A percentile compares a stretch with the other conserved stretches of the same genome.
These are phyloP conservation scores for Backusella tarrabulga DNA, from an alignment of 192 early-diverging fungal species.

Conservation along the genomic window DNA sequence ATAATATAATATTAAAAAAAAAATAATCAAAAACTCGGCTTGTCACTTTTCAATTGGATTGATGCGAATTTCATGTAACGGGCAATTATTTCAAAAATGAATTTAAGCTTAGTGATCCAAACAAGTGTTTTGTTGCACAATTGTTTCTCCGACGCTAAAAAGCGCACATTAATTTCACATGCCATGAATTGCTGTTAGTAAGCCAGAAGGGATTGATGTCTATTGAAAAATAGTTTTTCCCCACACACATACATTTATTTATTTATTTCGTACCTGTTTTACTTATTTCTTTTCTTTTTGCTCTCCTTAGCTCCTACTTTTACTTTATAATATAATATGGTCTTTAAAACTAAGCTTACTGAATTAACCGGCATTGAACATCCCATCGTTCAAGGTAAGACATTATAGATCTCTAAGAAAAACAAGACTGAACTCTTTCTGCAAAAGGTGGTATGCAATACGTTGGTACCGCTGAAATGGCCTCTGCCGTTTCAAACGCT, in stretches of 20 bases:
- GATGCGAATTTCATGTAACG: too few relatives aligned
- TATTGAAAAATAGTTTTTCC: background rate
- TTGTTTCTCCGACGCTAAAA: background rate
- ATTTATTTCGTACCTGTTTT: background rate
- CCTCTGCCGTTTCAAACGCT: slow-evolving; percentile 76
- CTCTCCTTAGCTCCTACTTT: slow-evolving; percentile 8
- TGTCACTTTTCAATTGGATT: too few relatives aligned
- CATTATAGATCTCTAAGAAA: background rate
- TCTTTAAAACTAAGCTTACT: slow-evolving; percentile 63
- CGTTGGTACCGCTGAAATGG: slow-evolving; percentile 59
- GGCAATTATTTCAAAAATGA: too few relatives aligned
- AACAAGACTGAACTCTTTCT: background rate
- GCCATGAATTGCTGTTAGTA: background rate
- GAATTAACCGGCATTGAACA: slow-evolving; percentile 67
- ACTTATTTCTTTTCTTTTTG: background rate
- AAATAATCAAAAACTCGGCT: too few relatives aligned
- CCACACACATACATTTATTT: background rate
- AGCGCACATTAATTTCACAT: background rate
- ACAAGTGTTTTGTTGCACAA: too few relatives aligned
- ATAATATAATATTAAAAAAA: too few relatives aligned
- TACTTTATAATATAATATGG: slow-evolving; percentile 41
- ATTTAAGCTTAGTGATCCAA: too few relatives aligned
- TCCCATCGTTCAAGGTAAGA: slow-evolving; percentile 67
- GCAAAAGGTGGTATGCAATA: slow-evolving; percentile 67
- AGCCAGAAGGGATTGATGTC: background rate